Base-by-base conservation (phyloP, 139 green algal genomes). In the Picochlorum sp. region DNA sequence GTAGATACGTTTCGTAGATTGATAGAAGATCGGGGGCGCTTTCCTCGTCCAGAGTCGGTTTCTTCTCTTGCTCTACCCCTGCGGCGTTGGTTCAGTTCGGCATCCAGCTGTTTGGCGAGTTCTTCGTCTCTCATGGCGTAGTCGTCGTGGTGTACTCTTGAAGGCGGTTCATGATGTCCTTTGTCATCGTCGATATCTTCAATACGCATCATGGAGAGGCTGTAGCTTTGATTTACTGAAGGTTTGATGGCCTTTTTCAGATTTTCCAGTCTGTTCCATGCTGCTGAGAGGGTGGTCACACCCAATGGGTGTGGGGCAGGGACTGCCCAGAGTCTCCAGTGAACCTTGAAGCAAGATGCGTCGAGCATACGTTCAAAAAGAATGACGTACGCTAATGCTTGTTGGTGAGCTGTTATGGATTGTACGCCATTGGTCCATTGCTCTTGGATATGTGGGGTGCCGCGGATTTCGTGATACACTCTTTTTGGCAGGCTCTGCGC, bases 261-360 rank as follows among this genome's bases (percentile, higher is more conserved):
- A 8, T 61, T 56, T 11, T 67, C 63, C 20, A 78, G 28, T 10
- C 73, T 66, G 61, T 77, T n/a, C 49, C 73, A 72, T 6, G 77
- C 63, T 0, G 68, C 34, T 3, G 63, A 13, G 8, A 77, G 63
- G 21, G 63, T 74, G 44, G 30, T 50, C 63, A 64, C 50, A 50
- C 65, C 50, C 0, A 50, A 54, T 0, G 77, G 77, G 63, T 82
- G 57, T 60, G 85, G 83, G 9, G 76, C 74, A 4, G 83, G 81
- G 52, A 69, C 52, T 23, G 74, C 60, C 68, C 80, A 89, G 23
- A 81, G 63, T 21, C 76, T 72, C 79, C 82, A 89, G 44, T 79
- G 71, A 8, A 70, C 67, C 49, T 80, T 79, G 8, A 86, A 71
- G 21, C 60, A 77, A 57, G 75, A 70, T 15, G 74, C 62, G 3